Conservation (phyloP, 139 green algal species). For the Penium margaritaceum region DNA sequence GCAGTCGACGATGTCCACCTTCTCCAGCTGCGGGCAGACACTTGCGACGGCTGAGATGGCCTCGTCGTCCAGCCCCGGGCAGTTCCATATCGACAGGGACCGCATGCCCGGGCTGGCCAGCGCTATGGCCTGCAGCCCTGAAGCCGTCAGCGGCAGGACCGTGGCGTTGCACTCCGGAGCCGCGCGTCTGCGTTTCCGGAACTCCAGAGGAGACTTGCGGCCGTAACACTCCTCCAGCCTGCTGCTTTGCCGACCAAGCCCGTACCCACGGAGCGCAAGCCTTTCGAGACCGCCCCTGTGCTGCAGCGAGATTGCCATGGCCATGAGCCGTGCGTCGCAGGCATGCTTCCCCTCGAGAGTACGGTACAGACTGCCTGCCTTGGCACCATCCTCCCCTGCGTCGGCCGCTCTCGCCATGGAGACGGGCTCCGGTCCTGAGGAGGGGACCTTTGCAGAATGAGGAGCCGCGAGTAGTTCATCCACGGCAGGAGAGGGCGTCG, state of each 20-base stretch:
- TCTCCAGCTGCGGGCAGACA: background rate
- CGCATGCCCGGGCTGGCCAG: background rate
- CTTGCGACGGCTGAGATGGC: background rate
- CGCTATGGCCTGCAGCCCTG: background rate
- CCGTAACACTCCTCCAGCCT: too few species aligned
- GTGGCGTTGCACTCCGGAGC: background rate
- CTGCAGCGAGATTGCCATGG: background rate
- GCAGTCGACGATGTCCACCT: background rate
- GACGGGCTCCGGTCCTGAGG: too few species aligned
- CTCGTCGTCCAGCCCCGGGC: constrained; percentile 3
- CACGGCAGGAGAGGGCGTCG: too few species aligned
- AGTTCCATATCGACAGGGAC: background rate
- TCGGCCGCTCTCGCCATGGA: too few species aligned
- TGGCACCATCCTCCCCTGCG: too few species aligned
- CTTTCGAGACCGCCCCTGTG: background rate
- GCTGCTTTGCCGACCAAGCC: background rate
- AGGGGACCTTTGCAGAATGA: too few species aligned
- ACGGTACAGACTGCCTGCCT: background rate
- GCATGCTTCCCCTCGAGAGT: background rate
- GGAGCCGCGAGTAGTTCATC: too few species aligned
- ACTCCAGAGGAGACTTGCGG: too few species aligned
- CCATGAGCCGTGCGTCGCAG: background rate
- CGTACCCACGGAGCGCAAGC: background rate
- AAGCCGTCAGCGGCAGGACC: background rate
- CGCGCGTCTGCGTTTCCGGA: too few species aligned